phyloP scores from a whole-genome alignment of 768 basidiomycete species.

The Termitomyces sp. region DNA sequence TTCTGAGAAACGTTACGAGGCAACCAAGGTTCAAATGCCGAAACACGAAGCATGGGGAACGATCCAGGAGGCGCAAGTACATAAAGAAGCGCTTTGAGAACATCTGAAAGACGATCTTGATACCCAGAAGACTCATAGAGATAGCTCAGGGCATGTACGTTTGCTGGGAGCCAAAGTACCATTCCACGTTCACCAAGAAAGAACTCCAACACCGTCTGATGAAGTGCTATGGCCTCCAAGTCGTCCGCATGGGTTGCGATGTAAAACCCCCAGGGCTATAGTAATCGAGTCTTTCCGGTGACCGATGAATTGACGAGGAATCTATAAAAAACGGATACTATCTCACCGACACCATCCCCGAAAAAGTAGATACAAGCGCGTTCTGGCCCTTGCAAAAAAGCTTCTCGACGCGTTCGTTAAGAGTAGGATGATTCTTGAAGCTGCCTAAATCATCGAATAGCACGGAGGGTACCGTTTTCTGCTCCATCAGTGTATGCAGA shows the following conservation, averaged over 20 bases:
- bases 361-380: neutral
- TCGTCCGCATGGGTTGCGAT: neutral
- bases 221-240: neutral
- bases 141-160: no score
- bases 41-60: neutral
- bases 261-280: neutral
- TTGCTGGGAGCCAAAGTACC: no score
- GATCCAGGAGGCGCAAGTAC: neutral
- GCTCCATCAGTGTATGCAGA: neutral
- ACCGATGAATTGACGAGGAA: conserved; percentile 1
- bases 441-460: neutral
- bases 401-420: neutral
- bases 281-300: neutral
- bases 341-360: neutral
- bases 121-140: neutral
- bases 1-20: neutral
- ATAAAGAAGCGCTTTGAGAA: neutral
- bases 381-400: neutral
- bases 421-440: neutral
- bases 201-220: neutral
- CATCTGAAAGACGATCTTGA: neutral
- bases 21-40: neutral
- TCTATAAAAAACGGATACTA: neutral
- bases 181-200: no score
- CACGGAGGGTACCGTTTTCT: neutral